Evolutionary conservation across 2,329 filamentous ascomycete species (phyloP), one percentile per base, ranked within the genome.

Genomic region (Colletotrichum musae): DNA sequence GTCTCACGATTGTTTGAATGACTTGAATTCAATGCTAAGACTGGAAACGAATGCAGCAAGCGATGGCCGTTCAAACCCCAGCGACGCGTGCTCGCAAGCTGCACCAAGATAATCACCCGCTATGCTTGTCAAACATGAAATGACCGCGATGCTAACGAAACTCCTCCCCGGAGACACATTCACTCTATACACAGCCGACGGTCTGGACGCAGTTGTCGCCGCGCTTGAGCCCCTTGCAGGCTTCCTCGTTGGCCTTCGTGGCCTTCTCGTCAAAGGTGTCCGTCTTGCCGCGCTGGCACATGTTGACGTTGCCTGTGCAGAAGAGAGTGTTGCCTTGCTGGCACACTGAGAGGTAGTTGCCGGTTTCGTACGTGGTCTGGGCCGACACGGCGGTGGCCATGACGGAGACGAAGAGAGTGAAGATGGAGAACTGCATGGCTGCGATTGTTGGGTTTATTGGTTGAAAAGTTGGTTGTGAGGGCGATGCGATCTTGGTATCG

Each of bases 381-480:
- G 63, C 56, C 2, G 57, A 41, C 28, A 39, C 50, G 10, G n/a
- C 41, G 5, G 41, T 50, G 5, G 51, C 28, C 39, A 54, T 47
- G n/a, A 60, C 32, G 56, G 21, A 48, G 36, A 54, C 32, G 48
- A 59, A n/a, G 5, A 65, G n/a, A 13, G 36, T 26, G 18, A 60
- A 45, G 56, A 13, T 52, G 18, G 56, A 36, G 62, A 65, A 65
- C 24, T 65, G 62, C 62, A 65, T 65, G 13, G n/a, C 59, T 65
- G 28, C 32, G 28, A 16, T n/a, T 13, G 10, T 28, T n/a, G 32
- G 16, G 15, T 43, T 18, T 47, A 4, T 62, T n/a, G 28, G 28
- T 9, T 32, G 28, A 32, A 21, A n/a, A 18, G 50, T n/a, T 45
- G 16, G 16, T 7, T 16, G 5, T 28, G n/a, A 21, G 24, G 9